Conservation (phyloP, 1,139 yeast genomes). For the Geotrichum aggregatum region DNA sequence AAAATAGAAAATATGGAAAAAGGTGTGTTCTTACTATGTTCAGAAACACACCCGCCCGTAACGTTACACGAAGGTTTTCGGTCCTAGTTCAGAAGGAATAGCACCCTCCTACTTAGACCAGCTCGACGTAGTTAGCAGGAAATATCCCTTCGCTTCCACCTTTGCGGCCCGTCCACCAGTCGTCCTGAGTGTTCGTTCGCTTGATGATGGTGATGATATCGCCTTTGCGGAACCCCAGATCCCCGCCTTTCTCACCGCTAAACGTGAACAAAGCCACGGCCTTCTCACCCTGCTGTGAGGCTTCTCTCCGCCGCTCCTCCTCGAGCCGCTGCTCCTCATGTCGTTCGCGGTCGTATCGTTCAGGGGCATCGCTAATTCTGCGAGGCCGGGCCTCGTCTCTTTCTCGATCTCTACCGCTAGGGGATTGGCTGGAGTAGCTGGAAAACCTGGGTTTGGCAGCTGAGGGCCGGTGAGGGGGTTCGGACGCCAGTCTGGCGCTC, state of each 20-base stretch:
- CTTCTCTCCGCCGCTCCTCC: slow-evolving; percentile 30
- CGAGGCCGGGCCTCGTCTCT: slow-evolving; percentile 16
- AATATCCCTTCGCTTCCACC: slow-evolving; percentile 84
- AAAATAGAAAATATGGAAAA: not conserved
- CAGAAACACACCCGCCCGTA: slow-evolving; percentile 5
- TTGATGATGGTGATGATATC: slow-evolving; percentile 83
- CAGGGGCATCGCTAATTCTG: slow-evolving; percentile 20
- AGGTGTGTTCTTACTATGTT: not conserved
- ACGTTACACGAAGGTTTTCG: no score
- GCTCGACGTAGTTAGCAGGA: slow-evolving; percentile 93
- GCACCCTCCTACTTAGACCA: no score
- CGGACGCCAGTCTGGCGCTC: not conserved
- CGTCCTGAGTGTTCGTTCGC: slow-evolving; percentile 84
- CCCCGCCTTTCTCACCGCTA: slow-evolving; percentile 88
- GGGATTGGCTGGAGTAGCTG: no score
- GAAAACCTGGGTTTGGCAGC: slow-evolving; percentile 51
- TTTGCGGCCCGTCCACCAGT: slow-evolving; percentile 97
- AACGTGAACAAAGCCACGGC: slow-evolving; percentile 88
- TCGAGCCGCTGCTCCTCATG: slow-evolving; percentile 11
- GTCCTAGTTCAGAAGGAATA: no score
- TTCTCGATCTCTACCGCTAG: slow-evolving; percentile 7
- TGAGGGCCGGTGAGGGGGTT: slow-evolving; percentile 40
- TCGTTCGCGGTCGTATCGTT: slow-evolving; percentile 28
- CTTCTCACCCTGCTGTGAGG: slow-evolving; percentile 49
- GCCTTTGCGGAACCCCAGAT: slow-evolving; percentile 86